phyloP scores from a whole-genome alignment of 1,284 basidiomycete genomes.

The Austroboletus niveus region DNA sequence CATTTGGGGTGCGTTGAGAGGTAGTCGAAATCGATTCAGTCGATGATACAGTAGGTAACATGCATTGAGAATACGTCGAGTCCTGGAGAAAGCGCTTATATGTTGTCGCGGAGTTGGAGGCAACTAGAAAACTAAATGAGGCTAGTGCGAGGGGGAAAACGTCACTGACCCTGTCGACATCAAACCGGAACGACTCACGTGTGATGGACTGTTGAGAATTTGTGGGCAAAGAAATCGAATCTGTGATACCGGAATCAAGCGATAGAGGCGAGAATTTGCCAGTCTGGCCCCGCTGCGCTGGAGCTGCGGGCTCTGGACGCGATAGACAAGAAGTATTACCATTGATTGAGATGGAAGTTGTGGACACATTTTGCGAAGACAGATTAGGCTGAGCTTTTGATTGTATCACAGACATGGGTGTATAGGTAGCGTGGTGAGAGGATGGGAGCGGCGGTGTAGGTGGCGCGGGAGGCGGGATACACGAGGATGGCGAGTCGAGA shows the following conservation, averaged over 20 bases:
- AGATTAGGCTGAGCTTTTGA: conserved; percentile 21
- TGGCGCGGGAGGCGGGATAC: conserved; percentile 18
- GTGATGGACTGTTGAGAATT: conserved; percentile 21
- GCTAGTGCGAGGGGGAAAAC: conserved; percentile 7
- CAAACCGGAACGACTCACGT: conserved; percentile 16
- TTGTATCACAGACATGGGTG: conserved; percentile 17
- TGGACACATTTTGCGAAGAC: conserved; percentile 11
- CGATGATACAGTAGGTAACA: conserved; percentile 10
- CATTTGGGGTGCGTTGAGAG: conserved; percentile 48
- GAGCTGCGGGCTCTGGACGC: conserved; percentile 9
- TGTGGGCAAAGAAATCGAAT: conserved; percentile 2
- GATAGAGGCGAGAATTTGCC: conserved; percentile 8
- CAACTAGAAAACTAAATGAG: conserved; percentile 26
- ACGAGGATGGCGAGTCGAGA: conserved; percentile 11
- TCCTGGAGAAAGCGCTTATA: conserved; percentile 9
- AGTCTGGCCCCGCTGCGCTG: conserved; percentile 5
- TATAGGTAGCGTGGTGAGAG: conserved; percentile 6
- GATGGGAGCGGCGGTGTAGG: conserved; percentile 16
- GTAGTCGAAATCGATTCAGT: conserved; percentile 13
- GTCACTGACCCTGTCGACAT: conserved; percentile 5
- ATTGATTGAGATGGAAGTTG: conserved; percentile 15
- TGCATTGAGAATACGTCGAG: conserved; percentile 12
- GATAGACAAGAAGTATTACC: conserved; percentile 24
- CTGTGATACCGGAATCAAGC: conserved; percentile 13
- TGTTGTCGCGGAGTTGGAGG: conserved; percentile 7